phyloP scores from a whole-genome alignment of 2,329 filamentous ascomycete species.

The Rhexocercosporidium sp. region DNA sequence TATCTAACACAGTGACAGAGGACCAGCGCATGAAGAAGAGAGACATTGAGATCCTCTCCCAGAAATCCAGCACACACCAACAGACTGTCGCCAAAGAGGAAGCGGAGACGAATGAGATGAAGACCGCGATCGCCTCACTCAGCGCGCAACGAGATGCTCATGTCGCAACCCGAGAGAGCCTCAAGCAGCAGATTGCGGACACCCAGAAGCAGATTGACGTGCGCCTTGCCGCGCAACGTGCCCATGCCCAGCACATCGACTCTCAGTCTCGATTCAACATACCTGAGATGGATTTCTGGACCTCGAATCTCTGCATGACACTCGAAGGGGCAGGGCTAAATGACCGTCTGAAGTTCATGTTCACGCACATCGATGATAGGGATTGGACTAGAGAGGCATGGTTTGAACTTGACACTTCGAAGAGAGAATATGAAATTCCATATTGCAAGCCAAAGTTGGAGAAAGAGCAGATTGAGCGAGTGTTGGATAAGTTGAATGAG shows the following conservation, averaged over 20 bases:
- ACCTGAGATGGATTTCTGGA: conserved; percentile 96
- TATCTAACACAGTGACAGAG: conserved; percentile 60
- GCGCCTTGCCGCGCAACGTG: conserved; percentile 72
- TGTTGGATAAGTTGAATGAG: conserved; percentile 83
- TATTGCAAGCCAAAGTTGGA: conserved; percentile 84
- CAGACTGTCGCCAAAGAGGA: conserved; percentile 78
- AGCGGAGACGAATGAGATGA: conserved; percentile 78
- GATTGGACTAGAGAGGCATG: conserved; percentile 89
- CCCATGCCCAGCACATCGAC: conserved; percentile 76
- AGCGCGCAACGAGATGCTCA: conserved; percentile 65
- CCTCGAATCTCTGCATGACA: conserved; percentile 83
- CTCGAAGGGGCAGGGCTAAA: conserved; percentile 88
- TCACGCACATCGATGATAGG: conserved; percentile 82
- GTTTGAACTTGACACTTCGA: conserved; percentile 87
- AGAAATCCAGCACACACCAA: conserved; percentile 72
- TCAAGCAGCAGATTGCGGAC: conserved; percentile 66
- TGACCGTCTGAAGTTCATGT: conserved; percentile 89
- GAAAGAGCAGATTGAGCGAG: conserved; percentile 74
- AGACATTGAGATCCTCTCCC: conserved; percentile 81
- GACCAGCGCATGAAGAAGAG: conserved; percentile 88
- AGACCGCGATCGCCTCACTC: conserved; percentile 63
- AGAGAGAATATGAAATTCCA: conserved; percentile 83
- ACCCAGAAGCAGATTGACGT: conserved; percentile 74
- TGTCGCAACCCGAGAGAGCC: conserved; percentile 58
- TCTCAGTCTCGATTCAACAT: conserved; percentile 87